Conservation (phyloP, 2,329 filamentous ascomycete species). For the Penicillium brevicompactum region DNA sequence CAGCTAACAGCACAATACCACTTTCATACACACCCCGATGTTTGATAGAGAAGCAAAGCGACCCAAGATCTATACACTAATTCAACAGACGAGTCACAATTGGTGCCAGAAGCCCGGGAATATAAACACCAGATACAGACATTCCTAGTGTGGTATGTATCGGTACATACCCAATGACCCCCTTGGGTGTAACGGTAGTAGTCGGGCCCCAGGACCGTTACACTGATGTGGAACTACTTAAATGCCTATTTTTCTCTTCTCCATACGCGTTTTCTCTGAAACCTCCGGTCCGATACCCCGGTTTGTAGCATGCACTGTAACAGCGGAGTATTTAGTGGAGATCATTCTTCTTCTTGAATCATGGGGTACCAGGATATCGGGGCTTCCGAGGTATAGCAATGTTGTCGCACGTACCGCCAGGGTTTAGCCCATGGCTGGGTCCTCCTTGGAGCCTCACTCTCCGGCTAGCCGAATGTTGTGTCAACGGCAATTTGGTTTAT, state of each 20-base stretch:
- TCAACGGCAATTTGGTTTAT: background rate
- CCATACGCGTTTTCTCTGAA: background rate
- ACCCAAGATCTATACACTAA: no score
- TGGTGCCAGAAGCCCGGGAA: no score
- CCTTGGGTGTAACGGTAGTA: conserved; percentile 35
- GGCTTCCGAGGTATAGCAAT: no score
- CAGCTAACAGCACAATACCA: no score
- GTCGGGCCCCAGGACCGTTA: conserved; percentile 28
- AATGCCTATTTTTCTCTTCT: background rate
- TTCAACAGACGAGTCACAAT: no score
- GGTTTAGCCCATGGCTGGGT: background rate
- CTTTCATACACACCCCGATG: no score
- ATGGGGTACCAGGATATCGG: no score
- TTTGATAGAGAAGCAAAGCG: no score
- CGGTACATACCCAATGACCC: conserved; percentile 25
- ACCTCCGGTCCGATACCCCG: background rate
- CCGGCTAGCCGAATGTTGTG: background rate
- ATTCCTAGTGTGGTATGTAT: conserved; percentile 13
- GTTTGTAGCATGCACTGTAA: background rate
- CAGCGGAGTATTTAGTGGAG: background rate
- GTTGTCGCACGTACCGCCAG: no score
- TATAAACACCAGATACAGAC: background rate
- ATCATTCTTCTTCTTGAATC: background rate
- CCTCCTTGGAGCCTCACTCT: conserved; percentile 4
- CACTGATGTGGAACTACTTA: conserved; percentile 28